Percentiles rank a stretch among this genome's conserved stretches.
Conservation (phyloP, 257 asterid genomes). For the Solanum rostratum region DNA sequence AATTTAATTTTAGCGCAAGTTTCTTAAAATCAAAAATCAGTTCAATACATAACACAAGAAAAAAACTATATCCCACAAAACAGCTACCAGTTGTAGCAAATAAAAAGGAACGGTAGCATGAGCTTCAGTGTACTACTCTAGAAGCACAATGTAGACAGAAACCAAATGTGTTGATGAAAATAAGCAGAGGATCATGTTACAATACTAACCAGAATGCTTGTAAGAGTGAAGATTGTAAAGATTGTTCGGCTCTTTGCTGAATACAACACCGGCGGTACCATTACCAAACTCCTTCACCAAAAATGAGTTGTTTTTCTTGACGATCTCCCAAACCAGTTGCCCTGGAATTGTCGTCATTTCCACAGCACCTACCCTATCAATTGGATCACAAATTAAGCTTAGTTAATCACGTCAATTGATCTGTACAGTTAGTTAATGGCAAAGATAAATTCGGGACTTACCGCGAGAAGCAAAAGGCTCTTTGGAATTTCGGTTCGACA, state of each 20-base stretch:
- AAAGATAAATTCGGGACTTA: neutral
- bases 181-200: neutral
- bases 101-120: neutral
- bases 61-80: neutral
- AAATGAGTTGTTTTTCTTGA: constrained; percentile 71
- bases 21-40: neutral
- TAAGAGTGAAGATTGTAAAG: constrained; percentile 75
- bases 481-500: neutral
- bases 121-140: neutral
- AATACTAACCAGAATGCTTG: constrained; percentile 70
- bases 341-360: constrained; percentile 79
- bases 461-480: neutral
- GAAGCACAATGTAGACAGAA: neutral
- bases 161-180: neutral
- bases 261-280: constrained; percentile 60
- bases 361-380: neutral
- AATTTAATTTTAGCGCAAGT: neutral
- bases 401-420: neutral
- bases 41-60: neutral
- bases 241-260: constrained; percentile 82
- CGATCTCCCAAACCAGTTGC: constrained; percentile 92
- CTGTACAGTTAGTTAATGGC: neutral
- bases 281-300: constrained; percentile 73
- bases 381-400: neutral
- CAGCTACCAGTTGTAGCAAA: neutral